Evolutionary conservation across 495 filamentous ascomycete species (phyloP), one percentile per base, ranked within the genome.

Genomic region (Xylaria cubensis): DNA sequence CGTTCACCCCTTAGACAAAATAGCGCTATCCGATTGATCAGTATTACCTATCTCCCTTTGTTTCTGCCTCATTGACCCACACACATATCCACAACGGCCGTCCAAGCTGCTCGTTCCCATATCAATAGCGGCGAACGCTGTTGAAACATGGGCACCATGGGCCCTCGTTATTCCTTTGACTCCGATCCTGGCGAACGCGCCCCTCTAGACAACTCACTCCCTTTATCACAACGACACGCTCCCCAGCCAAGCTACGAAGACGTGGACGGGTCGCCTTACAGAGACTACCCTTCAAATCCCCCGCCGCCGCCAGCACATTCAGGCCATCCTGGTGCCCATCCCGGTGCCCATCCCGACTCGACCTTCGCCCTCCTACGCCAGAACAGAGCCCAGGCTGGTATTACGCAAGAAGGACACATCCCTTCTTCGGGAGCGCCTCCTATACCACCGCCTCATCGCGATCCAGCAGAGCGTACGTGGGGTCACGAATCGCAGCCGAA

Each of bases 251-350:
- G 29, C 17, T 80, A 78, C 73, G 70, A 75, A 70, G 73, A 80
- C 63, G 67, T 75, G 67, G 42, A 56, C 55, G 17, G 64, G 15
- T 55, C 74, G 39, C 71, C 74, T 39, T 72, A 74, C 41, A 75
- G 75, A 68, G 62, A 74, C 69, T 71, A 59, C 58, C 68, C 73
- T 69, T 62, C 71, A 56, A 69, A 78, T 5, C 77, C 82, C 9
- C 48, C 79, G 17, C 69, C 77, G 58, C 50, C 74, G 56, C 66
- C 69, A 50, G 58, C 44, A 39, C 74, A 75, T 7, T 73, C 80
- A 29, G 80, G 80, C 53, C 85, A 84, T 71, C 83, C 84, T 36
- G 83, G 84, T 42, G 82, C 83, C 29, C 55, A 64, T 59, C 66
- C 72, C 36, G 83, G 84, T 42, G 82, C 83, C 29, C 55, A 64